Base-by-base conservation (phyloP, 2,329 filamentous ascomycete species). In the Colletotrichum tofieldiae region DNA sequence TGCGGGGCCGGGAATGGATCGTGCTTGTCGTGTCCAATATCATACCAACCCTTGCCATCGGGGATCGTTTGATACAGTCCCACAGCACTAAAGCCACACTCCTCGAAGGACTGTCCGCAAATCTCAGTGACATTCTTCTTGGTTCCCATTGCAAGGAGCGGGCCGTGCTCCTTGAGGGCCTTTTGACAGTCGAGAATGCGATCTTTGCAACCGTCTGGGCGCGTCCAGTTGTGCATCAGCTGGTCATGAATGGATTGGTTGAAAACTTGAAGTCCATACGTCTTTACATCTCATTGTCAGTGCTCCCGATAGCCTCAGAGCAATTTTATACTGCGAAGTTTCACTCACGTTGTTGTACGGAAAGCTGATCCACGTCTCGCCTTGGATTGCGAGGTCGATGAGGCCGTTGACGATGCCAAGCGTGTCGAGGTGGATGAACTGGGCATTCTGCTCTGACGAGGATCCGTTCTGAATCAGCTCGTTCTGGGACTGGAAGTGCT, bases 361-460 rank as follows among this genome's bases (percentile, higher is more conserved):
- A 77, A 91, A 91, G 4, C 81, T 77, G 2, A 89, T 86, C 75
- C 88, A 90, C 73, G 82, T 87, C 4, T 88, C 87, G 3, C 83
- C 83, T 80, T 94, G 91, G 1, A 90, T 84, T 23, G 90, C 78
- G 74, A 88, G 84, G 76, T 95, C 93, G 47, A 94, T 83, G 74
- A 91, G 89, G 7, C 92, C 93, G 78, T 94, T 93, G 71, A 93
- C 84, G 71, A 94, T 92, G 16, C 92, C 92, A 0, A 94, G 80
- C 0, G 92, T 89, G n/a, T 83, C 83, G 12, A 94, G 83, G 65
- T 88, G 86, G 58, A 93, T 88, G 41, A 73, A 72, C 14, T 74
- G 75, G 1, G 75, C 73, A 29, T 64, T 58, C 52, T 82, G 81
- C 43, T 89, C 86, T 8, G 92, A 80, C 1, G 89, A 90, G 35